phyloP scores from a whole-genome alignment of 352 stramenopile genomes.

The Pythium rishiriense region DNA sequence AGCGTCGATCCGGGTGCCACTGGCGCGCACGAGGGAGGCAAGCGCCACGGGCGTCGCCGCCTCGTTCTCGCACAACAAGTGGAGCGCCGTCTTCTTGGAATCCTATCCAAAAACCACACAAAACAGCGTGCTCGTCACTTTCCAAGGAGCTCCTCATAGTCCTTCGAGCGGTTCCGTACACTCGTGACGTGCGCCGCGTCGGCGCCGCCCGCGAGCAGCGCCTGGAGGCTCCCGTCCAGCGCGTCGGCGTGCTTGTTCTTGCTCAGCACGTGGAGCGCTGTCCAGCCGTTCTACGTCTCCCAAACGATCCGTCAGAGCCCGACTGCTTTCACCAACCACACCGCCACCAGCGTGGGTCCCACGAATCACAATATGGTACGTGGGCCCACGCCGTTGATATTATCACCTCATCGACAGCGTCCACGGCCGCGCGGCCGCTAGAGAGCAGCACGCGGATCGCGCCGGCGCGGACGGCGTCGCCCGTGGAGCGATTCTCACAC shows the following conservation, averaged over 20 bases:
- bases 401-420: constrained; percentile 66
- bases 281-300: constrained; percentile 53
- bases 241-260: constrained; percentile 34
- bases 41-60: constrained; percentile 35
- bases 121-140: too few relatives aligned
- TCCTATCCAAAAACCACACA: constrained; percentile 14
- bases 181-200: constrained; percentile 16
- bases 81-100: constrained; percentile 31
- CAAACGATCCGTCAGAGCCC: too few relatives aligned
- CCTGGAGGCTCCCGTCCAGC: constrained; percentile 12
- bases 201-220: constrained; percentile 25
- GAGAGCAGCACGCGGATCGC: constrained; percentile 44
- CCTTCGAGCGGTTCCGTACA: too few relatives aligned
- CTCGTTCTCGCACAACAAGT: constrained; percentile 67
- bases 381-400: background rate
- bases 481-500: constrained; percentile 61
- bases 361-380: too few relatives aligned
- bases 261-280: constrained; percentile 64
- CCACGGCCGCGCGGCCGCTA: constrained; percentile 38
- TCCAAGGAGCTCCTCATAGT: background rate
- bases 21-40: constrained; percentile 37
- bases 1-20: constrained; percentile 31
- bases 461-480: constrained; percentile 36
- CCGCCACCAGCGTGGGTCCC: too few relatives aligned
- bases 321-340: too few relatives aligned